These are phyloP conservation scores for Suhomyces bribrorum DNA, from an alignment of 1,139 yeast species.

Conservation along the genomic window DNA sequence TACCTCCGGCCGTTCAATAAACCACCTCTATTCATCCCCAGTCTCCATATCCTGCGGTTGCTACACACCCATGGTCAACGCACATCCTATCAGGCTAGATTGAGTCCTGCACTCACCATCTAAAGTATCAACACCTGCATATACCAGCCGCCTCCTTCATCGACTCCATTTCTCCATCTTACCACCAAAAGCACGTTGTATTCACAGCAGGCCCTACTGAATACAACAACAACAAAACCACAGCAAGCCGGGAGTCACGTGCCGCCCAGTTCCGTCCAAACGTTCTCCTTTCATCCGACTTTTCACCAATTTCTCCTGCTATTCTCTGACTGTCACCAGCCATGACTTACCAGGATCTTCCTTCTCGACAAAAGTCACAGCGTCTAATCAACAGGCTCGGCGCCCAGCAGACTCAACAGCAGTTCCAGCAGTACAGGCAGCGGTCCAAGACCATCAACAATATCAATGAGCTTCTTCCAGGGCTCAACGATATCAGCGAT, in stretches of 20 bases:
- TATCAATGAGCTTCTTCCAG: slow-evolving; percentile 65
- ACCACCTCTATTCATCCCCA: too few relatives aligned
- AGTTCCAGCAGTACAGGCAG: slow-evolving; percentile 38
- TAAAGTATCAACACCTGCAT: neutral
- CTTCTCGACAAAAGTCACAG: slow-evolving; percentile 53
- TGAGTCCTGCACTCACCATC: too few relatives aligned
- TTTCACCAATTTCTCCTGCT: neutral
- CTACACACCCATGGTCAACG: too few relatives aligned
- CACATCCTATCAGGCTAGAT: too few relatives aligned
- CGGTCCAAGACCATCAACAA: slow-evolving; percentile 35
- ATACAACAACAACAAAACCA: neutral
- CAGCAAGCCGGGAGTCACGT: neutral
- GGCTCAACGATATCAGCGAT: slow-evolving; percentile 87
- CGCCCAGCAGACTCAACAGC: slow-evolving; percentile 26
- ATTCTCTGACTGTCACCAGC: neutral
- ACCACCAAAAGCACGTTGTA: neutral
- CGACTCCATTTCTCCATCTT: neutral
- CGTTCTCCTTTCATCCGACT: slow-evolving; percentile 1
- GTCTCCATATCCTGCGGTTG: too few relatives aligned
- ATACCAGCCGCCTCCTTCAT: neutral
- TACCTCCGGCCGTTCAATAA: too few relatives aligned
- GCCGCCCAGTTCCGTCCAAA: neutral
- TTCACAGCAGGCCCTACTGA: neutral
- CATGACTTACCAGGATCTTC: slow-evolving; percentile 39
- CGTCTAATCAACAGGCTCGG: slow-evolving; percentile 40